phyloP scores from a whole-genome alignment of 2,329 filamentous ascomycete species.

The Neurospora sp. region DNA sequence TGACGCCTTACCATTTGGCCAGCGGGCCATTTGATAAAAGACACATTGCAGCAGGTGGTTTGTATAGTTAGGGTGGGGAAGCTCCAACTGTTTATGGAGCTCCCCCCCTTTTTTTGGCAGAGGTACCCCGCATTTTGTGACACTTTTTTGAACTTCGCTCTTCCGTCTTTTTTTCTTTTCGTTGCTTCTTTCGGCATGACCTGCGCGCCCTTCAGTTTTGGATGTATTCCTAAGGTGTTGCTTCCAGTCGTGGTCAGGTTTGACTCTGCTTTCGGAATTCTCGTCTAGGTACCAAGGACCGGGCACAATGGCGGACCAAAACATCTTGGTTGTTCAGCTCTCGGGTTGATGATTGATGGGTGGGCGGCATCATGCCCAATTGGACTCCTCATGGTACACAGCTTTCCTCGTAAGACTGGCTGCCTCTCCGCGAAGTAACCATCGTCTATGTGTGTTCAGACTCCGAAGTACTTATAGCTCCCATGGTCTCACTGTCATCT shows the following conservation, averaged over 20 bases:
- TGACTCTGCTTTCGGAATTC: too few species aligned
- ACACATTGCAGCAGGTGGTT: neutral
- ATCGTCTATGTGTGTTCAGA: neutral
- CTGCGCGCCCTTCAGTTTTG: too few species aligned
- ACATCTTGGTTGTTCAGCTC: neutral
- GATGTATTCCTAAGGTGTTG: too few species aligned
- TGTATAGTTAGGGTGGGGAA: neutral
- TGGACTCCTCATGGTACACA: neutral
- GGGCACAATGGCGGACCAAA: neutral
- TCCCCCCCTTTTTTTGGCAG: neutral
- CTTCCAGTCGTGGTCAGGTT: too few species aligned
- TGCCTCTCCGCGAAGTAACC: neutral
- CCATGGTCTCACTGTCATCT: neutral
- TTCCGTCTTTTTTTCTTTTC: neutral
- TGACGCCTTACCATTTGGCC: constrained; percentile 21
- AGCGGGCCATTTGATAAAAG: constrained; percentile 11
- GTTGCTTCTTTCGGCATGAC: neutral
- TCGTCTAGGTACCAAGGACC: too few species aligned
- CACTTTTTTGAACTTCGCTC: neutral
- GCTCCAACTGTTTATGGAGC: neutral
- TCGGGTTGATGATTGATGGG: neutral
- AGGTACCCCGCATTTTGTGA: neutral
- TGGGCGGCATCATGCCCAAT: neutral
- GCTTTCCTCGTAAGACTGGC: neutral
- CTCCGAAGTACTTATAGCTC: neutral